Percentiles rank a stretch among this genome's conserved stretches.
Evolutionary conservation across 805 yeast genomes (phyloP).

Genomic region (Ogataea trehaloabstinens): DNA sequence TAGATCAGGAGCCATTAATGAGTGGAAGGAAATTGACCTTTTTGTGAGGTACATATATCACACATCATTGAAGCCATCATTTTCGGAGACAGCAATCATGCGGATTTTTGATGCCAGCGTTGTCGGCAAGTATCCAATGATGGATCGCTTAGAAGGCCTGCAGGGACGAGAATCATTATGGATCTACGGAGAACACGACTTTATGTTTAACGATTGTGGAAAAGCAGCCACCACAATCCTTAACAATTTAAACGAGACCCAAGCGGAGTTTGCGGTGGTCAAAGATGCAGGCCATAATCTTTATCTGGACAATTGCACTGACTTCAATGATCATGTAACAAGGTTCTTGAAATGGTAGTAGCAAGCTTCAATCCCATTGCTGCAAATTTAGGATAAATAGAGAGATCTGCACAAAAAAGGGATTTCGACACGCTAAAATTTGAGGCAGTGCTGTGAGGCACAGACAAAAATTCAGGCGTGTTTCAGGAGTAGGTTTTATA

Average conservation of each 20-base stretch:
- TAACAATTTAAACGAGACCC: constrained; percentile 8
- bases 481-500: too few species aligned
- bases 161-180: constrained; percentile 38
- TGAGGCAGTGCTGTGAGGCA: too few species aligned
- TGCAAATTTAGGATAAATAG: too few species aligned
- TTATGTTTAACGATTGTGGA: constrained; percentile 71
- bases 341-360: constrained; percentile 33
- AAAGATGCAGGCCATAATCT: constrained; percentile 72
- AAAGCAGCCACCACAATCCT: constrained; percentile 35
- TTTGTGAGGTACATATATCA: constrained; percentile 35
- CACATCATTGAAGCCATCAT: constrained; percentile 29
- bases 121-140: constrained; percentile 62
- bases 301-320: constrained; percentile 60
- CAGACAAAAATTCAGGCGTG: too few species aligned
- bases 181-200: constrained; percentile 69
- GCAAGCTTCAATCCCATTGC: constrained; percentile 1
- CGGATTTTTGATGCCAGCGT: constrained; percentile 55
- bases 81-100: constrained; percentile 39
- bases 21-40: constrained; percentile 26
- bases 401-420: too few species aligned
- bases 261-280: constrained; percentile 39
- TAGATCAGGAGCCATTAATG: constrained; percentile 24
- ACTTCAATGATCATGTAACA: constrained; percentile 48
- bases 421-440: too few species aligned
- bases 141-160: constrained; percentile 49